A percentile compares a stretch with the other conserved stretches of the same genome.
Evolutionary conservation across 2,329 filamentous ascomycete species (phyloP).

Genomic region (Ampelomyces quisqualis): DNA sequence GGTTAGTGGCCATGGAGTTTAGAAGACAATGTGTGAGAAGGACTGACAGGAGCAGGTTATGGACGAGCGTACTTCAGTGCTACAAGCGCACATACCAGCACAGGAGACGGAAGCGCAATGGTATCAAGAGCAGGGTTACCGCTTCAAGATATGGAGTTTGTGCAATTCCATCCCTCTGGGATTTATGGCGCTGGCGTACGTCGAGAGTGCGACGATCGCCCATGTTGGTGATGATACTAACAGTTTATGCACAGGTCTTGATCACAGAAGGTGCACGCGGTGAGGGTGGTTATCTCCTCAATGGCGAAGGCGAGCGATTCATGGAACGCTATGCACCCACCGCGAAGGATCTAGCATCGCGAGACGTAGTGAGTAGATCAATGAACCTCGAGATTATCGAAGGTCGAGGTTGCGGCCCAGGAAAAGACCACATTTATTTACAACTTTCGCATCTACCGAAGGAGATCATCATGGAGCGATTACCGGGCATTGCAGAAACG

Average conservation of each 20-base stretch:
- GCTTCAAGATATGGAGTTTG: slow-evolving; percentile 55
- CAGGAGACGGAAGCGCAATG: slow-evolving; percentile 55
- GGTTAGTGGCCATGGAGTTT: slow-evolving; percentile 22
- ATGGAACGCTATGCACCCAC: slow-evolving; percentile 56
- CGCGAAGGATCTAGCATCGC: slow-evolving; percentile 52
- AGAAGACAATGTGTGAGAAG: not conserved
- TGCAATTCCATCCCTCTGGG: slow-evolving; percentile 54
- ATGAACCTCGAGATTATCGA: slow-evolving; percentile 55
- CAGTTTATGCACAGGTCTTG: slow-evolving; percentile 29
- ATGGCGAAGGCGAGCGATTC: slow-evolving; percentile 51
- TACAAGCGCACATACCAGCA: slow-evolving; percentile 53
- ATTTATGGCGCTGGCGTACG: slow-evolving; percentile 53
- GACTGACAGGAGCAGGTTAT: slow-evolving; percentile 39
- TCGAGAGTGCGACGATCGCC: not conserved
- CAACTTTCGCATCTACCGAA: slow-evolving; percentile 52
- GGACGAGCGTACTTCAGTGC: slow-evolving; percentile 55
- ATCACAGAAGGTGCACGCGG: slow-evolving; percentile 55
- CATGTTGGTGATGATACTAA: not conserved
- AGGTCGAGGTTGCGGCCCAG: slow-evolving; percentile 49
- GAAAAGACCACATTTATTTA: slow-evolving; percentile 52
- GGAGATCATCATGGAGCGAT: slow-evolving; percentile 50
- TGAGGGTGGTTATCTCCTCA: slow-evolving; percentile 54
- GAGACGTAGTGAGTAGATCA: slow-evolving; percentile 51
- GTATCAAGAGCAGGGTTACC: slow-evolving; percentile 51
- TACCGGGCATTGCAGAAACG: slow-evolving; percentile 55